Evolutionary conservation across 2,329 filamentous ascomycete species (phyloP).

Genomic region (Colletotrichum sp.): DNA sequence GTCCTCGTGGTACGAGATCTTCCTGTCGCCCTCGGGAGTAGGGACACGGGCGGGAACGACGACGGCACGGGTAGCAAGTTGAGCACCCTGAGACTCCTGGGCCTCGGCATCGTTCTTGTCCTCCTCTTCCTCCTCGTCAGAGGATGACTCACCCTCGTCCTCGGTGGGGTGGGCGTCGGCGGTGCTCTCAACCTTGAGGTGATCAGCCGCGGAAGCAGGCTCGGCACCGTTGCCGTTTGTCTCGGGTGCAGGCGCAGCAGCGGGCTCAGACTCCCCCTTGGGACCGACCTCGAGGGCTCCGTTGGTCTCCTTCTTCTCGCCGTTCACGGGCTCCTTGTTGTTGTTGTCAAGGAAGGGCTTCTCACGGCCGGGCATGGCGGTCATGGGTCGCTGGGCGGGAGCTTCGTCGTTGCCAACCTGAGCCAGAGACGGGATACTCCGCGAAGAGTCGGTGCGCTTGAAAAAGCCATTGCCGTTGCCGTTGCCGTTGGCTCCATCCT

Average conservation of each 20-base stretch:
- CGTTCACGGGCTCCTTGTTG: slow-evolving; percentile 1
- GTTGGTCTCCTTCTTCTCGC: background rate
- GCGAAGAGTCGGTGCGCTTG: slow-evolving; percentile 12
- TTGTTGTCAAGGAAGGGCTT: slow-evolving; percentile 2
- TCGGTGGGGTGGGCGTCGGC: slow-evolving; percentile 6
- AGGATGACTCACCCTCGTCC: slow-evolving; percentile 1
- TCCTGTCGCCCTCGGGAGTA: slow-evolving; percentile 9
- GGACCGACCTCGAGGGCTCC: background rate
- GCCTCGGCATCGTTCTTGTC: slow-evolving; percentile 6
- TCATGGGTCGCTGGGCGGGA: slow-evolving; percentile 5
- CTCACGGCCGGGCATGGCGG: slow-evolving; percentile 15
- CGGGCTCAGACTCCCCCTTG: background rate
- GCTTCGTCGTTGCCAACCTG: background rate
- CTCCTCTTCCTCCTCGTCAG: slow-evolving; percentile 11
- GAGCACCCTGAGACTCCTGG: slow-evolving; percentile 1
- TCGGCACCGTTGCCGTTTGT: background rate
- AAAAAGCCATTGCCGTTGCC: slow-evolving; percentile 2
- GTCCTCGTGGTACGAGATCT: slow-evolving; percentile 11
- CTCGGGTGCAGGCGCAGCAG: background rate
- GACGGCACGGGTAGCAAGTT: slow-evolving; percentile 12
- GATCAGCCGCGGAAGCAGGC: background rate
- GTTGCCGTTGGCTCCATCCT: background rate
- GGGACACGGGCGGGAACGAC: slow-evolving; percentile 6
- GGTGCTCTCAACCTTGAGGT: background rate
- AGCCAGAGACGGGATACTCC: slow-evolving; percentile 11